Percentiles rank a stretch among this genome's conserved stretches.
Evolutionary conservation across 192 early-diverging fungal species (phyloP).

Genomic region (Cetraspora pellucida): DNA sequence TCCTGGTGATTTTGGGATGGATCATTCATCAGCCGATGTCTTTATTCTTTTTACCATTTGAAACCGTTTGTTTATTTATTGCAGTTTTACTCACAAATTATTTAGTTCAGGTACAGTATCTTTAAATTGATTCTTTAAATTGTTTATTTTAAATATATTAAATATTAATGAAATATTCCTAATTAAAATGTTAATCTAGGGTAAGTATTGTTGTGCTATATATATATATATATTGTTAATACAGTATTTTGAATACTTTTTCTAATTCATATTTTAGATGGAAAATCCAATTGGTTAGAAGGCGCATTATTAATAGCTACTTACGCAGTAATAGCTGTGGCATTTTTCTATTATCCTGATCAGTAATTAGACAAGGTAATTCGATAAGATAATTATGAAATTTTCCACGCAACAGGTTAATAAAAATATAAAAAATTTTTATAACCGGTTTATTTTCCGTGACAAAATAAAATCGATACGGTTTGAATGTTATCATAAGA

Average conservation of each 20-base stretch:
- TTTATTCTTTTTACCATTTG: constrained; percentile 80
- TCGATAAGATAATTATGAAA: too few species aligned
- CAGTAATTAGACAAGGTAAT: too few species aligned
- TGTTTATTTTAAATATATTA: constrained; percentile 33
- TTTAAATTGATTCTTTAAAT: not conserved
- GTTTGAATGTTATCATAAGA: too few species aligned
- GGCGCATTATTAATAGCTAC: constrained; percentile 80
- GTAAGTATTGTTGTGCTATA: not conserved
- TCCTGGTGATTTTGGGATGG: constrained; percentile 82
- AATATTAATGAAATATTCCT: too few species aligned
- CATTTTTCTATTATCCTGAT: constrained; percentile 75
- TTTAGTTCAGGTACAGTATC: constrained; percentile 52
- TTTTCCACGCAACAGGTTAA: too few species aligned
- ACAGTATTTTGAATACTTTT: constrained; percentile 34
- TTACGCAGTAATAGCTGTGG: constrained; percentile 83
- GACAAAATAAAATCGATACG: too few species aligned
- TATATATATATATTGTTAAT: not conserved
- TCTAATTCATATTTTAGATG: constrained; percentile 65
- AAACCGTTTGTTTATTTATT: constrained; percentile 81
- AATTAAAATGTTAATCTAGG: too few species aligned
- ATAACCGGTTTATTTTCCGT: too few species aligned
- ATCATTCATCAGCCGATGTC: constrained; percentile 77
- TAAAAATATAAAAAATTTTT: too few species aligned
- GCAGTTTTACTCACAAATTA: constrained; percentile 79
- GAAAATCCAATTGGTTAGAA: constrained; percentile 91